A percentile compares a stretch with the other conserved stretches of the same genome.
Evolutionary conservation across 768 basidiomycete genomes (phyloP).

Genomic region (Boletellus emodensis): DNA sequence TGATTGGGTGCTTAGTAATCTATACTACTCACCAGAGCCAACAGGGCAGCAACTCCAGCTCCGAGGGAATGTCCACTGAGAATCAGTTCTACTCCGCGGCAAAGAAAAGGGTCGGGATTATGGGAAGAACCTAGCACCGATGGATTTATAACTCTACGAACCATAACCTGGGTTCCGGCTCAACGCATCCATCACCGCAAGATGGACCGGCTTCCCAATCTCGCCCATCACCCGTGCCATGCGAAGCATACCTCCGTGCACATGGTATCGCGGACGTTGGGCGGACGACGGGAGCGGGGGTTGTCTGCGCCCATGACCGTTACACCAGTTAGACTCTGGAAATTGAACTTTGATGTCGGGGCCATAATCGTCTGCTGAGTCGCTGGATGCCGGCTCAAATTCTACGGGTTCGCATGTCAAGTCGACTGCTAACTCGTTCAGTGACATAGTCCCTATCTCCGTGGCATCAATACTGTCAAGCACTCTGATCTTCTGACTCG

Average conservation of each 20-base stretch:
- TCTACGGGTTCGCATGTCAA: conserved; percentile 74
- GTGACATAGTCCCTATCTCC: conserved; percentile 68
- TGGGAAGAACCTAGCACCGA: background rate
- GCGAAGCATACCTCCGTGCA: conserved; percentile 77
- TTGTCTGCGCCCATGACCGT: conserved; percentile 18
- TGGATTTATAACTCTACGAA: conserved; percentile 32
- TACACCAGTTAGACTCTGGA: conserved; percentile 27
- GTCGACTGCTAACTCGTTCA: conserved; percentile 85
- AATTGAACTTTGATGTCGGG: conserved; percentile 35
- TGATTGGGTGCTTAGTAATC: background rate
- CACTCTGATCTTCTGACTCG: background rate
- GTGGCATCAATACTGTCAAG: conserved; percentile 1
- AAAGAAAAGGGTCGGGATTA: conserved; percentile 3
- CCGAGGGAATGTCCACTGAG: conserved; percentile 83
- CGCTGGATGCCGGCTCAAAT: conserved; percentile 52
- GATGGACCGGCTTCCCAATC: conserved; percentile 70
- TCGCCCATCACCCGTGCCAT: conserved; percentile 80
- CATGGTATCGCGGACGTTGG: conserved; percentile 45
- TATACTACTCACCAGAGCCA: conserved; percentile 56
- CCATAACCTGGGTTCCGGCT: conserved; percentile 68
- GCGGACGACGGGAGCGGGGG: conserved; percentile 21
- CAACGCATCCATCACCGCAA: conserved; percentile 68
- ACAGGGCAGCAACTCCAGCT: conserved; percentile 72
- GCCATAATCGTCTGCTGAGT: conserved; percentile 23
- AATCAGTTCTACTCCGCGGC: conserved; percentile 49